Evolutionary conservation across 2,329 filamentous ascomycete genomes (phyloP).

Genomic region (Nemania bipapillata): DNA sequence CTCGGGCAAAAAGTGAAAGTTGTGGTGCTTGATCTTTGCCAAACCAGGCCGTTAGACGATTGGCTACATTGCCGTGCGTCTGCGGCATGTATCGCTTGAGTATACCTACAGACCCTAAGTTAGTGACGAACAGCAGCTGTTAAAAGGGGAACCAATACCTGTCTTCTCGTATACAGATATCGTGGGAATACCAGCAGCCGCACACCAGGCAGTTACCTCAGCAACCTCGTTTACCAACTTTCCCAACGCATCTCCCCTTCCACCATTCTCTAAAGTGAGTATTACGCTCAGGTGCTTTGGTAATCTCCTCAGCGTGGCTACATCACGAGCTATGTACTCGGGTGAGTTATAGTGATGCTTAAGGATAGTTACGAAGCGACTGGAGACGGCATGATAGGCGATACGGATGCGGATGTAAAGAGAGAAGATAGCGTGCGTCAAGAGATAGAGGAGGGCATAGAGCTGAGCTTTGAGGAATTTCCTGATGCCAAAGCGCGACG

Average conservation of each 20-base stretch:
- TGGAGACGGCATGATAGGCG: slow-evolving; percentile 79
- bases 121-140: slow-evolving; percentile 32
- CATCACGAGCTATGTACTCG: slow-evolving; percentile 88
- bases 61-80: slow-evolving; percentile 79
- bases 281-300: slow-evolving; percentile 91
- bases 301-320: slow-evolving; percentile 76
- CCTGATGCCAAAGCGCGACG: slow-evolving; percentile 66
- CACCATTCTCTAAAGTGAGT: slow-evolving; percentile 76
- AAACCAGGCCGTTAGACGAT: slow-evolving; percentile 88
- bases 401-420: slow-evolving; percentile 85
- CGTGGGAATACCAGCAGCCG: slow-evolving; percentile 85
- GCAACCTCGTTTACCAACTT: slow-evolving; percentile 88
- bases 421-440: slow-evolving; percentile 85
- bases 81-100: slow-evolving; percentile 90
- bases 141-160: slow-evolving; percentile 64
- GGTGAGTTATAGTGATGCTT: slow-evolving; percentile 97
- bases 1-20: slow-evolving; percentile 67
- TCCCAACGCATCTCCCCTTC: slow-evolving; percentile 78
- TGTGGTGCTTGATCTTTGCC: slow-evolving; percentile 74
- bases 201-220: slow-evolving; percentile 92
- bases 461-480: slow-evolving; percentile 71
- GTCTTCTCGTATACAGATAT: slow-evolving; percentile 93
- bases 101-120: slow-evolving; percentile 66
- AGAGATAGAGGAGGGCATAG: slow-evolving; percentile 72
- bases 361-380: slow-evolving; percentile 81